Base-by-base conservation (phyloP, 805 yeast species). In the Myxozyma mucilagina region DNA sequence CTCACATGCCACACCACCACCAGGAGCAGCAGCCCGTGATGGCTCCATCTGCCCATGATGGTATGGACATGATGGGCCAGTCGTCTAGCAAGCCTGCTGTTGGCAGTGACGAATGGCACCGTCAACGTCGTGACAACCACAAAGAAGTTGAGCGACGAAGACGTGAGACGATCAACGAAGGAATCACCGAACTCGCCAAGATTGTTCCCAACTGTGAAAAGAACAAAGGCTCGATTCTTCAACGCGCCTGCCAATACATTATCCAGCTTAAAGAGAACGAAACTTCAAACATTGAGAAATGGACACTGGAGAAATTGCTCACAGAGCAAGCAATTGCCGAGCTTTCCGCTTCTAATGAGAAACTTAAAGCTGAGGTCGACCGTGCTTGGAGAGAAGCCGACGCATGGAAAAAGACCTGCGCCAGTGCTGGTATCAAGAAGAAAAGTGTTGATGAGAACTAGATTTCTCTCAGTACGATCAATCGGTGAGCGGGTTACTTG, bases 81-180 rank as follows among this genome's bases (percentile, higher is more conserved):
- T 42, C 56, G n/a, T 14, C 49, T 10, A 11, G 50, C 5, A 86
- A 84, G 73, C 90, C 92, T 3, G 71, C 76, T 10, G 87, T 86
- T 48, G 94, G 94, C n/a, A 75, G 87, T 35, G 90, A 86, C 48
- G 96, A 88, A 73, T 89, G 94, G 93, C 90, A 87, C 71, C 81
- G 81, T 63, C 84, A 85, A 72, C 85, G 97, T 70, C 86, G 88
- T 70, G 89, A 89, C 69, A 92, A 90, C 75, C 99, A 94, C 78
- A 92, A 91, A 75, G 97, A 92, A 75, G 97, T 92, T 24, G 97
- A 92, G 76, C 82, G 96, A 72, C 84, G 97, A 69, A 84, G 97
- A 75, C 84, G 97, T 71, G 96, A 91, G 72, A 83, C 86, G 50
- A 92, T 92, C 72, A 92, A 90, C 75, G 78, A 80, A 45, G 97